Conservation (phyloP, 2,329 filamentous ascomycete species). For the Aspergillus neoniger region DNA sequence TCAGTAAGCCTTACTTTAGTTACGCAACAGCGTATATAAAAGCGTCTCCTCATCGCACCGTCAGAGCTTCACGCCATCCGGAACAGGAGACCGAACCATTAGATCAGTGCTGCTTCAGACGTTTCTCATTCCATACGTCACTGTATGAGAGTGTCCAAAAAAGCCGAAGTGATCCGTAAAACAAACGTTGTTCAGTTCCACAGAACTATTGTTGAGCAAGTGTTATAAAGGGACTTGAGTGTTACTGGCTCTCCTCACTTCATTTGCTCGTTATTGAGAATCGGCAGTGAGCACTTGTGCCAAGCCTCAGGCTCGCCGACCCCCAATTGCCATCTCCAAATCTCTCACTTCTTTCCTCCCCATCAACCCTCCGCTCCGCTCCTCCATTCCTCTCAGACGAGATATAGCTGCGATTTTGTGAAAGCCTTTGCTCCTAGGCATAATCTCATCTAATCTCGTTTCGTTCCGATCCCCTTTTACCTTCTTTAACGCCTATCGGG, state of each 20-base stretch:
- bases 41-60: not conserved
- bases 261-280: not conserved
- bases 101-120: no score
- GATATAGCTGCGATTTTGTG: not conserved
- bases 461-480: not conserved
- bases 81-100: not conserved
- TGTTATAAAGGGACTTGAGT: not conserved
- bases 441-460: no score
- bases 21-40: no score
- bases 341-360: not conserved
- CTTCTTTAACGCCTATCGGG: not conserved
- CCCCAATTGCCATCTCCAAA: not conserved
- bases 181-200: not conserved
- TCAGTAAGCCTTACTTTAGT: no score
- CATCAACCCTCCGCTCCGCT: not conserved
- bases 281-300: not conserved
- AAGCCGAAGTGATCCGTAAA: not conserved
- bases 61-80: not conserved
- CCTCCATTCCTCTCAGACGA: not conserved
- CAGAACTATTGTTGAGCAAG: not conserved
- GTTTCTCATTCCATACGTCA: not conserved
- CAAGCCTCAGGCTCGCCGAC: not conserved
- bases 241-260: not conserved
- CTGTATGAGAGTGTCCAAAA: not conserved
- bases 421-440: not conserved